Evolutionary conservation across 352 stramenopile genomes (phyloP), one percentile per base, ranked within the genome.

Genomic region (Phytophthora rubi): DNA sequence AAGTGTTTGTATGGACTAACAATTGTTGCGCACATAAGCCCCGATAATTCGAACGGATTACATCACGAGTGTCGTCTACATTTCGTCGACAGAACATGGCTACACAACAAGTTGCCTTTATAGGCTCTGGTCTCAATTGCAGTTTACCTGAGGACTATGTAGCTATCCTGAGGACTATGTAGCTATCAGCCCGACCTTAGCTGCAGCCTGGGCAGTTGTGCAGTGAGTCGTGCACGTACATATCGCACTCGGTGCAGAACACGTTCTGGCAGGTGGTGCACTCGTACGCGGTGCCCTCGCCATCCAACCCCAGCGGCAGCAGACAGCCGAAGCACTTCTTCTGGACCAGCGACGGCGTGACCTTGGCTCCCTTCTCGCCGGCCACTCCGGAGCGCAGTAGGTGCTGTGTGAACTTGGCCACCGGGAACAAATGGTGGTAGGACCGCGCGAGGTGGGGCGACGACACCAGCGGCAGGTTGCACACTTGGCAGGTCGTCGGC

Each of bases 371-470:
- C 8, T 80, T 72, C 52, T 75, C 68, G 18, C 59, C 72, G 5
- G 39, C 47, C 37, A 60, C 47, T 12, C 55, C 51, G 44, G 65
- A 89, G 10, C 68, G 54, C 42, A 91, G 53, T 15, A 79, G 72
- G 9, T 75, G 83, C 75, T 97, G 94, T 13, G 89, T 71, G 80
- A 99, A 99, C 52, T 96, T 96, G 54, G 88, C 81, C 8, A 99
- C 93, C 3, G 97, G 97, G 71, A 99, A 99, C 56, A 99, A 86
- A 80, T 99, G 98, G 77, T 99, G 98, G 83, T 99, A 99, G 6
- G 93, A 98, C 21, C 97, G 85, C 63, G 97, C 97, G 15, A 99
- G 85, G 73, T 99, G 97, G n/a, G 97, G 96, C 44, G 97, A 98
- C 58, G 98, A 93, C 33, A 96, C 96, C n/a, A 99, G 83, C 65